phyloP scores from a whole-genome alignment of 345 rosid species.

The Clarkia xantiana region DNA sequence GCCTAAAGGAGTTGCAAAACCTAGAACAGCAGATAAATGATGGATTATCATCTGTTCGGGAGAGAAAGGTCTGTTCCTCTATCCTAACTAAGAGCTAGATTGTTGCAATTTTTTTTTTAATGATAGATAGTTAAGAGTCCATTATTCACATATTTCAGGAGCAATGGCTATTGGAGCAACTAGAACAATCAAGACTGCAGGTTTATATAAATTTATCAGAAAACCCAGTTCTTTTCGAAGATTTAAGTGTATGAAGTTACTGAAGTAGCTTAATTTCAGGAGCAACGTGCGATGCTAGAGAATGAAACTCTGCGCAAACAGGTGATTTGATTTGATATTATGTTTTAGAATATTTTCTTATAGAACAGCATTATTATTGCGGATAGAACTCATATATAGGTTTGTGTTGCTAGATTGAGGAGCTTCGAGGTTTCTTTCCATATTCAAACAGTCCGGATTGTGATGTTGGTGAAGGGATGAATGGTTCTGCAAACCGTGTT shows the following conservation, averaged over 20 bases:
- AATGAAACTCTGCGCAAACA: constrained; percentile 84
- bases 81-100: too few species aligned
- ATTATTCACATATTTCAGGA: constrained; percentile 37
- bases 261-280: constrained; percentile 27
- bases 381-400: too few species aligned
- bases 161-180: constrained; percentile 48
- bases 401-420: constrained; percentile 36
- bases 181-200: constrained; percentile 73
- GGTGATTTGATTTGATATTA: too few species aligned
- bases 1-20: constrained; percentile 57
- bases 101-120: too few species aligned
- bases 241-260: background rate
- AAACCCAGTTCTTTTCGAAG: background rate
- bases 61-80: constrained; percentile 39
- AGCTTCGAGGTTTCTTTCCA: constrained; percentile 60
- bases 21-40: constrained; percentile 61
- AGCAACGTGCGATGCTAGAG: constrained; percentile 68
- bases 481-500: constrained; percentile 18
- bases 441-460: constrained; percentile 36
- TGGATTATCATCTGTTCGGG: constrained; percentile 51
- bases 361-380: too few species aligned
- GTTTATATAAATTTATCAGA: constrained; percentile 15
- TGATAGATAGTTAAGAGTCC: too few species aligned
- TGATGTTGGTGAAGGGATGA: constrained; percentile 32
- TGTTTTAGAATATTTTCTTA: too few species aligned